Percentiles rank a stretch among this genome's conserved stretches.
These are phyloP conservation scores for Penicillium hordei DNA, from an alignment of 2,329 filamentous ascomycete genomes.

Conservation along the genomic window DNA sequence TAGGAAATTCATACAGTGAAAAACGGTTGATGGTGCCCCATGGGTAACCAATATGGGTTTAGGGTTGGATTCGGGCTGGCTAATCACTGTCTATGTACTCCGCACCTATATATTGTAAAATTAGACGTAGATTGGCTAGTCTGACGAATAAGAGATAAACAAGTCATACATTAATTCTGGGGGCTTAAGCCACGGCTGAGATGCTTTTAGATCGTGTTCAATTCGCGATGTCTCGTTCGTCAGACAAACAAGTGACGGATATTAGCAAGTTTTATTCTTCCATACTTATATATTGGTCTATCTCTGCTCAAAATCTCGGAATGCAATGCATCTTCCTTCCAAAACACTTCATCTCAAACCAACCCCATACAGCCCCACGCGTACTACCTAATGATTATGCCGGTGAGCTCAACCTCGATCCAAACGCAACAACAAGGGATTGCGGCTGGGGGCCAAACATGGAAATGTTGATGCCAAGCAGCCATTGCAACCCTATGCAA, in stretches of 20 bases:
- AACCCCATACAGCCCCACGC: too few relatives aligned
- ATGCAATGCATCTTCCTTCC: not conserved
- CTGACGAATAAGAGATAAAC: not conserved
- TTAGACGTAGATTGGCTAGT: not conserved
- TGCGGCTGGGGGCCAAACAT: too few relatives aligned
- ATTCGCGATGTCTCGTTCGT: not conserved
- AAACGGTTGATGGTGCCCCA: too few relatives aligned
- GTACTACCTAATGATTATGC: too few relatives aligned
- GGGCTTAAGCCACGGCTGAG: not conserved
- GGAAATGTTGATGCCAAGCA: too few relatives aligned
- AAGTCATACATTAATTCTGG: not conserved
- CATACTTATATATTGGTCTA: not conserved
- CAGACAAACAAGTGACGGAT: not conserved
- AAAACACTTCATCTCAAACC: not conserved
- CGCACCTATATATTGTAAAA: not conserved
- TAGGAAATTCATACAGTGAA: too few relatives aligned
- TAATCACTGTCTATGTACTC: too few relatives aligned
- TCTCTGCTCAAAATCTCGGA: not conserved
- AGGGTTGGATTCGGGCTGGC: too few relatives aligned
- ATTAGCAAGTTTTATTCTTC: not conserved
- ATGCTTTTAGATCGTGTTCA: not conserved
- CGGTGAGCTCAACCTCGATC: too few relatives aligned
- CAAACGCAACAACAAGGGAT: too few relatives aligned
- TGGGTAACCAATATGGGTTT: too few relatives aligned
- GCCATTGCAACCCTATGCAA: too few relatives aligned